Base-by-base conservation (phyloP, 352 stramenopile genomes). In the Globisporangium barbulae region DNA sequence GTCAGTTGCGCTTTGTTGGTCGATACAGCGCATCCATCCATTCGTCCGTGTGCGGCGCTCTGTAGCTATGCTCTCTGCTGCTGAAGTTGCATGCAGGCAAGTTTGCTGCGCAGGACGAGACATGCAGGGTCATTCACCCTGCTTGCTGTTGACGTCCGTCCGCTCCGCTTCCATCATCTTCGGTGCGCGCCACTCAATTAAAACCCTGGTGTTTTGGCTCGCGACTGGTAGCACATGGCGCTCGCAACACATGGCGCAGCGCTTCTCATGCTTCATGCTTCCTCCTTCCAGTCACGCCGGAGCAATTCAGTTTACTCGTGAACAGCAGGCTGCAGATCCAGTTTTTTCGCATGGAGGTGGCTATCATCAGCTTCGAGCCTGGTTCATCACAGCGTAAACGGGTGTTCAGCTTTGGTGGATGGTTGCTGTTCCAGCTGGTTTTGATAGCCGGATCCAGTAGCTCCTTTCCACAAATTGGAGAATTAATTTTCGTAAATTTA, bases 371-470 rank as follows among this genome's bases (percentile, higher is more conserved):
- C 37, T 7, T 28, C 33, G 33, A 39, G 33, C 33, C 33, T 39
- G 33, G 33, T 17, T 17, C 37, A 42, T 42, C 37, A 15, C 47
- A n/a, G 33, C 33, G 33, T 39, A 39, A 39, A 39, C 33, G 6
- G 17, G 25, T 28, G 25, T 50, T 50, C 44, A 50, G 44, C 25
- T 50, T 50, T 50, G 44, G n/a, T 50, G 44, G 44, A 50, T 50
- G 44, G n/a, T 50, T 22, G 41, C 17, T 53, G 9, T 35, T 33
- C 19, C 44, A 50, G 28, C 44, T 50, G 44, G 44, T 50, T 42
- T 15, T 19, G 47, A 53, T 39, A 55, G 49, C 49, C 49, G 25
- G 25, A 28, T 28, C 21, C 41, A 5, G 17, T 7, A 39, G 49
- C 25, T 19, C 28, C 25, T 55, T 55, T 55, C 25, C 21, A 25